Evolutionary conservation across 2,329 filamentous ascomycete genomes (phyloP).

Genomic region (Xylaria sp.): DNA sequence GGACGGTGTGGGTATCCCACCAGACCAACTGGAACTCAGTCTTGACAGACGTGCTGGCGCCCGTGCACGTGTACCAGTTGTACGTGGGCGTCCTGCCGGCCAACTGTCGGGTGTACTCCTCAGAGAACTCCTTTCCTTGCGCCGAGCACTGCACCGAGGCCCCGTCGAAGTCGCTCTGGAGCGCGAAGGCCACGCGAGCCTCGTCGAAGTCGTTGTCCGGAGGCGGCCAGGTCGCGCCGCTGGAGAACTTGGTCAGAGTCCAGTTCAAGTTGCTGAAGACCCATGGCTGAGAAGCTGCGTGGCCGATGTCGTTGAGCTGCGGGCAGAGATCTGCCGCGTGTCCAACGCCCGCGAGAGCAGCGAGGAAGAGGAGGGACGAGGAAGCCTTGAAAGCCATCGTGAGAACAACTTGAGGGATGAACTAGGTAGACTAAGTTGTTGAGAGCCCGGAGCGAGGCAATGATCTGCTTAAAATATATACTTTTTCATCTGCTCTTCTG

Average conservation of each 20-base stretch:
- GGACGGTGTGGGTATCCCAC: constrained; percentile 21
- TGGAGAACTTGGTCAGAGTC: constrained; percentile 20
- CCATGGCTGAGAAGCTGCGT: constrained; percentile 16
- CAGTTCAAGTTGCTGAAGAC: constrained; percentile 25
- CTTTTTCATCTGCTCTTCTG: background rate
- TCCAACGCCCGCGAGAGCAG: background rate
- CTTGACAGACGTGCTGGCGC: constrained; percentile 3
- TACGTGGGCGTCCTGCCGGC: constrained; percentile 12
- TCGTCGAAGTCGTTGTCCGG: too few relatives aligned
- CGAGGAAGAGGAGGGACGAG: constrained; percentile 2
- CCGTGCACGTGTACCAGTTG: constrained; percentile 19
- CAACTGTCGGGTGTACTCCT: constrained; percentile 25
- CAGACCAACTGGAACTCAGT: constrained; percentile 29
- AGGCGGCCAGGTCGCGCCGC: too few relatives aligned
- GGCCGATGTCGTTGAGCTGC: constrained; percentile 24
- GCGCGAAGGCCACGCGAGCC: too few relatives aligned
- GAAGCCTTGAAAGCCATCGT: constrained; percentile 8
- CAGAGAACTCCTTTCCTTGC: constrained; percentile 23
- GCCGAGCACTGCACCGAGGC: too few relatives aligned
- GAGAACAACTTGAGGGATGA: background rate
- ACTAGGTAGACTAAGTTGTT: background rate
- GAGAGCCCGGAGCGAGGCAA: background rate
- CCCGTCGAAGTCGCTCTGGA: too few relatives aligned
- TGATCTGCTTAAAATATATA: background rate
- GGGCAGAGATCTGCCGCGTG: constrained; percentile 22